Percentiles rank a stretch among this genome's conserved stretches.
phyloP scores from a whole-genome alignment of 2,329 filamentous ascomycete genomes.

The Penicillium sp. region DNA sequence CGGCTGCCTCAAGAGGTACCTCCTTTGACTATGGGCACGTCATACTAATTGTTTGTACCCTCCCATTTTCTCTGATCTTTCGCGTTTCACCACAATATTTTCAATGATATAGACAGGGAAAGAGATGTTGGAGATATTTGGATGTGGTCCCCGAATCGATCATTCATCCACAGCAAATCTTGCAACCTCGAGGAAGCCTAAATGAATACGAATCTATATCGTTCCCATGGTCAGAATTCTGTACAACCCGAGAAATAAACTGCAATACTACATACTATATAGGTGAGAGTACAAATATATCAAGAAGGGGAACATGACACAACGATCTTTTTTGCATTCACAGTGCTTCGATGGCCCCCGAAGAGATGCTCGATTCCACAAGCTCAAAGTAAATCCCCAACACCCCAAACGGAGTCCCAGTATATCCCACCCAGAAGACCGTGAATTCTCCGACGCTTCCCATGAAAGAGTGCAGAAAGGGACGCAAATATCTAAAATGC shows the following conservation, averaged over 20 bases:
- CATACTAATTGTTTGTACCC: slow-evolving; percentile 8
- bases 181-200: too few relatives aligned
- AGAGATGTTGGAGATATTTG: too few relatives aligned
- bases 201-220: not conserved
- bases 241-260: not conserved
- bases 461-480: slow-evolving; percentile 38
- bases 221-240: not conserved
- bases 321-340: slow-evolving; percentile 37
- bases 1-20: slow-evolving; percentile 24
- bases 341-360: slow-evolving; percentile 30
- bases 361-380: slow-evolving; percentile 26
- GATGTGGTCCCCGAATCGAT: too few relatives aligned
- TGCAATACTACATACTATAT: slow-evolving; percentile 2
- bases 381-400: slow-evolving; percentile 44
- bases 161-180: too few relatives aligned
- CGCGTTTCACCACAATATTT: not conserved
- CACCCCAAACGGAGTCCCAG: slow-evolving; percentile 42
- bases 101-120: not conserved
- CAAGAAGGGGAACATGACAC: slow-evolving; percentile 30
- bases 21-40: not conserved
- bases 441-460: slow-evolving; percentile 42
- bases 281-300: slow-evolving; percentile 5
- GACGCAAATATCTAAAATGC: slow-evolving; percentile 34
- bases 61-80: not conserved
- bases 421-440: slow-evolving; percentile 43